Evolutionary conservation across 1,284 basidiomycete species (phyloP).

Genomic region (Leccinum brunneo-olivaceum): DNA sequence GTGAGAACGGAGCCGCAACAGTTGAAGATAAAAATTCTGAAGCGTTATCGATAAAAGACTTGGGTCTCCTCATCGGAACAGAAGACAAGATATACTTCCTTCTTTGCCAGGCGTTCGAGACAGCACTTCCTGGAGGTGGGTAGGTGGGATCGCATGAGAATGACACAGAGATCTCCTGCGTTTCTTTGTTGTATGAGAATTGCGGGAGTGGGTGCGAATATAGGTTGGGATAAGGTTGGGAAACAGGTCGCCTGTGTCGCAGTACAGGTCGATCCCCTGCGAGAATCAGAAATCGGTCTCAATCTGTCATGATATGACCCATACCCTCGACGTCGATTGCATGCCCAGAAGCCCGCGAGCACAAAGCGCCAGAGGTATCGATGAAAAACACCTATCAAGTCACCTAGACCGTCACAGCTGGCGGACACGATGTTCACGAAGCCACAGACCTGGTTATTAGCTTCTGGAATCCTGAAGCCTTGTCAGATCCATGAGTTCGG

Average conservation of each 20-base stretch:
- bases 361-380: conserved; percentile 66
- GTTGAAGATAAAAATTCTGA: conserved; percentile 54
- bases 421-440: neutral
- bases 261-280: conserved; percentile 54
- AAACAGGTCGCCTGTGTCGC: conserved; percentile 67
- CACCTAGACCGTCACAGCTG: too few species aligned
- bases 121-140: conserved; percentile 32
- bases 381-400: conserved; percentile 70
- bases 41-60: conserved; percentile 63
- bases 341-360: conserved; percentile 72
- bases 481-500: conserved; percentile 9
- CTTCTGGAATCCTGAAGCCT: conserved; percentile 61
- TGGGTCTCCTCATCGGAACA: conserved; percentile 59
- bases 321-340: conserved; percentile 71
- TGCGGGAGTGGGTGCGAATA: conserved; percentile 70
- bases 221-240: conserved; percentile 65
- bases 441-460: conserved; percentile 61
- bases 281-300: conserved; percentile 6
- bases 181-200: conserved; percentile 52
- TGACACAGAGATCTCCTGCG: conserved; percentile 51
- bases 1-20: conserved; percentile 43
- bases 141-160: conserved; percentile 61
- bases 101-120: conserved; percentile 46
- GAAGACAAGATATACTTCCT: conserved; percentile 58
- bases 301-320: conserved; percentile 1